Conservation (phyloP, 257 asterid species). For the Solanum habrochaites region DNA sequence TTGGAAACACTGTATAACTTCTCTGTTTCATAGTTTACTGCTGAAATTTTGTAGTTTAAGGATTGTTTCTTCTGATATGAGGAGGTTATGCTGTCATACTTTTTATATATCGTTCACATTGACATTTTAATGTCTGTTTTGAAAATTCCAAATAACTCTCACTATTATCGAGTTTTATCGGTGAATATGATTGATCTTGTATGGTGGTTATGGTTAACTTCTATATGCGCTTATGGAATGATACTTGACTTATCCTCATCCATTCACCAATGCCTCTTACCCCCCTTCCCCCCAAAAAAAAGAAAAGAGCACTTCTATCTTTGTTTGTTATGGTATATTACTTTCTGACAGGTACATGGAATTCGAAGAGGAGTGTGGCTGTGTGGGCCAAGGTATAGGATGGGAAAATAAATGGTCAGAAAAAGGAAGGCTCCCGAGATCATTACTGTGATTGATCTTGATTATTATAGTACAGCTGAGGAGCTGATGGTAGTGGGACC, state of each 20-base stretch:
- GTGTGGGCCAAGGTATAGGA: slow-evolving; percentile 57
- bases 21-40: not conserved
- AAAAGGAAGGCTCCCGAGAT: slow-evolving; percentile 40
- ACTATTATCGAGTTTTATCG: not conserved
- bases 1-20: not conserved
- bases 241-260: not conserved
- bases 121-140: not conserved
- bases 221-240: not conserved
- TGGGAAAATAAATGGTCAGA: slow-evolving; percentile 66
- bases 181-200: not conserved
- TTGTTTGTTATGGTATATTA: no score
- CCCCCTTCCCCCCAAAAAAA: not conserved
- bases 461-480: slow-evolving; percentile 58
- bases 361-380: slow-evolving; percentile 82
- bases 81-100: not conserved
- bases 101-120: not conserved
- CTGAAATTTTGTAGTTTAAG: not conserved
- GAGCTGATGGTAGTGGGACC: slow-evolving; percentile 84
- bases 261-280: not conserved
- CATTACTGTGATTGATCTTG: slow-evolving; percentile 71
- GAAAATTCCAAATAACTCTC: not conserved
- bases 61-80: not conserved
- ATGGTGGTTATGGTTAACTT: not conserved
- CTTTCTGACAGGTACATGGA: slow-evolving; percentile 59
- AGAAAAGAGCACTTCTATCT: not conserved